Conservation (phyloP, 345 rosid species). For the Passiflora organensis region DNA sequence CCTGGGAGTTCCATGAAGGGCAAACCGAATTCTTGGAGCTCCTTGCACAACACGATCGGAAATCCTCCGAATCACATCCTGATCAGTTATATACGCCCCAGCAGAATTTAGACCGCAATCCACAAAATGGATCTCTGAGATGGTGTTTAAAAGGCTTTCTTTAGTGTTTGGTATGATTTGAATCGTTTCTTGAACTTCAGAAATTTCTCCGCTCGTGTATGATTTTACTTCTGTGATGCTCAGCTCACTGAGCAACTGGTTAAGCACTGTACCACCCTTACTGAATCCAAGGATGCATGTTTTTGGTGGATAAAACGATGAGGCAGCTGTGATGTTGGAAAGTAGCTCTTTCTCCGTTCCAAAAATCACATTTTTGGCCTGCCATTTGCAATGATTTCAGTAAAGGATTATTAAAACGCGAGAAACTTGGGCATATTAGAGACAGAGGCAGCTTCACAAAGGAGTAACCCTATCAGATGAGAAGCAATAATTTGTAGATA, state of each 20-base stretch:
- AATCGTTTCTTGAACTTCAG: conserved; percentile 18
- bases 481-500: not conserved
- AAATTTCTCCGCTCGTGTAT: conserved; percentile 6
- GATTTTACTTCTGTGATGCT: conserved; percentile 30
- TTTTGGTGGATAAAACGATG: conserved; percentile 30
- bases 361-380: conserved; percentile 38
- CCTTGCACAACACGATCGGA: conserved; percentile 32
- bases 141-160: conserved; percentile 53
- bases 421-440: too few species aligned
- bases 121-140: conserved; percentile 61
- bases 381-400: conserved; percentile 2
- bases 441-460: too few species aligned
- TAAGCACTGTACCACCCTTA: conserved; percentile 80
- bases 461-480: not conserved
- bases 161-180: conserved; percentile 43
- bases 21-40: conserved; percentile 32
- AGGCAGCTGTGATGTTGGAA: conserved; percentile 7
- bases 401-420: too few species aligned
- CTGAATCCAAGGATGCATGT: conserved; percentile 76
- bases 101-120: conserved; percentile 76
- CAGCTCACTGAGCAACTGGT: conserved; percentile 74
- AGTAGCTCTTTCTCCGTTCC: conserved; percentile 18
- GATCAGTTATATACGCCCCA: conserved; percentile 69
- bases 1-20: conserved; percentile 87
- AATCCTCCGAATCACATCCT: conserved; percentile 39